Base-by-base conservation (phyloP, 805 yeast species). In the Torulaspora franciscae region DNA sequence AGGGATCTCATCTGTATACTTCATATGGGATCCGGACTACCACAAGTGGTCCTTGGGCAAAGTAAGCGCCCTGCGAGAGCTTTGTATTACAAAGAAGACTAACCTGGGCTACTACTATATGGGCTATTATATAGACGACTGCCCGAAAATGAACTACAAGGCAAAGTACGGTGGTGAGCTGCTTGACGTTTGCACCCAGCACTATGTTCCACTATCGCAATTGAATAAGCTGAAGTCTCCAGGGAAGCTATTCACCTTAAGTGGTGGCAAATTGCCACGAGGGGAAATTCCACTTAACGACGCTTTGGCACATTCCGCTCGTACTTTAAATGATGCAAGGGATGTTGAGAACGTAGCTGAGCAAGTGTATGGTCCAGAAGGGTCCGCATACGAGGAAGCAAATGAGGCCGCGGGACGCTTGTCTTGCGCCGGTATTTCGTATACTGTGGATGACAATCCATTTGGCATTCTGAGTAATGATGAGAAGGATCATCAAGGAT, bases 11-110 rank as follows among this genome's bases (percentile, higher is more conserved):
- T 81, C 95, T 0, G 90, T 90, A 1, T 89, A 90, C 61, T 85
- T 90, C 59, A 79, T 89, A 9, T 87, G 93, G 85, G 90, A 88
- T 58, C 93, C 95, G 0, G 90, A 80, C 43, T 83, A 72, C 58
- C 80, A 81, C 4, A 72, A 77, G 41, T 66, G 81, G 52, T 82
- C 86, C 0, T 62, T 89, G 25, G 97, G 97, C 0, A 86, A 86
- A 22, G 60, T 89, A 1, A 80, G 89, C 48, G 91, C 86, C 0
- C 56, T 88, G 23, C 65, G 85, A 32, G 97, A 89, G 57, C 66
- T 86, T 30, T 70, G 76, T 1, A 58, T 85, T 61, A 61, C 74
- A 33, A 65, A 79, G 30, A 67, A 70, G 6, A 45, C 65, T 6
- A 48, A 61, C 37, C 54, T 56, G 19, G 70, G 69, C 37, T 71